These are phyloP conservation scores for Coffea humblotiana DNA, from an alignment of 305 asterid species.

Conservation along the genomic window DNA sequence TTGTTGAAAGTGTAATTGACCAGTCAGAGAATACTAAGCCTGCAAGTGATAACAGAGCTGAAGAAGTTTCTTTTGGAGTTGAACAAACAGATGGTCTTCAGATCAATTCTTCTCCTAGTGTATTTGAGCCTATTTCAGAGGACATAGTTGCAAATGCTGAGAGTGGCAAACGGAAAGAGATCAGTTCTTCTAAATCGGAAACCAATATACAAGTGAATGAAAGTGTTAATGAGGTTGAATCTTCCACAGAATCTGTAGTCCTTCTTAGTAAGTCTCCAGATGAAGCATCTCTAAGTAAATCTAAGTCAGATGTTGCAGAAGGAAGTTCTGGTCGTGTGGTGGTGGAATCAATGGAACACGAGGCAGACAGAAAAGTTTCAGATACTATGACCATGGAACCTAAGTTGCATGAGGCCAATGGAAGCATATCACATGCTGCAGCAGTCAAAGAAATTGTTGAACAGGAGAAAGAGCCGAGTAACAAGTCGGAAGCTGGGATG, in stretches of 20 bases:
- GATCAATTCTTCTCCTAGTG: slow-evolving; percentile 15
- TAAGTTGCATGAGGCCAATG: slow-evolving; percentile 1
- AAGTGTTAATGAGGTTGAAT: slow-evolving; percentile 17
- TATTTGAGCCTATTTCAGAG: slow-evolving; percentile 23
- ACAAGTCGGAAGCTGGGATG: slow-evolving; percentile 36
- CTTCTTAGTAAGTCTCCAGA: slow-evolving; percentile 1
- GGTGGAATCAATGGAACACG: slow-evolving; percentile 2
- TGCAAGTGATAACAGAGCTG: slow-evolving; percentile 17
- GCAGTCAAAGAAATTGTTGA: slow-evolving; percentile 47
- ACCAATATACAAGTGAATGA: slow-evolving; percentile 26
- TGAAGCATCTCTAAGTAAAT: slow-evolving; percentile 17
- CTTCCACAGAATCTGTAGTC: slow-evolving; percentile 8
- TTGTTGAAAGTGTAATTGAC: slow-evolving; percentile 25
- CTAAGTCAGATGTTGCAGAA: slow-evolving; percentile 9
- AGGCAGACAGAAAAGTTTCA: slow-evolving; percentile 21
- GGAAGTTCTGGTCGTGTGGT: background rate
- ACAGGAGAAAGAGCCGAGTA: slow-evolving; percentile 54
- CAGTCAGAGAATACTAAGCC: slow-evolving; percentile 26
- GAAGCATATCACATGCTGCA: background rate
- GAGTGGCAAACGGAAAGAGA: slow-evolving; percentile 19
- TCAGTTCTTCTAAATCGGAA: slow-evolving; percentile 22
- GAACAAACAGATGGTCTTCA: slow-evolving; percentile 19
- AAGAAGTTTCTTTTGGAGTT: slow-evolving; percentile 34
- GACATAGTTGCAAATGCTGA: slow-evolving; percentile 22
- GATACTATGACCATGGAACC: slow-evolving; percentile 18